phyloP scores from a whole-genome alignment of 2,329 filamentous ascomycete genomes.

The Fusarium sororula region DNA sequence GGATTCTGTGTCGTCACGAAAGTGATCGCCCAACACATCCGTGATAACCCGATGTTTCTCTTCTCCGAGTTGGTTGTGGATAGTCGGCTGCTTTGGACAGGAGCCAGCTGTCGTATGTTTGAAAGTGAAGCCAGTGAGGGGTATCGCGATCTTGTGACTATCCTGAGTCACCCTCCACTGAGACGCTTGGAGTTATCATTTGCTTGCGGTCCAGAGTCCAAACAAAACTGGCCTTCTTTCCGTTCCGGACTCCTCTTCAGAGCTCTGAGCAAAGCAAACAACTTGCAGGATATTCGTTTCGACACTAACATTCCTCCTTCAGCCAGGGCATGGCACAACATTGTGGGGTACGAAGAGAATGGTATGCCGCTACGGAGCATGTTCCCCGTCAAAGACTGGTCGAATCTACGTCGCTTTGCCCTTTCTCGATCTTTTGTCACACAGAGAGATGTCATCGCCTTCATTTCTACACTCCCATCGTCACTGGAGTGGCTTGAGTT shows the following conservation, averaged over 20 bases:
- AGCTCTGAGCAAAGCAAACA: slow-evolving; percentile 10
- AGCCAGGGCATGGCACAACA: fast-evolving
- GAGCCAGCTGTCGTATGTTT: slow-evolving; percentile 36
- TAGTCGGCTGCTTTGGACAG: slow-evolving; percentile 40
- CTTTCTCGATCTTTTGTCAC: slow-evolving; percentile 44
- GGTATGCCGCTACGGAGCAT: slow-evolving; percentile 40
- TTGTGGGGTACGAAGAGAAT: background rate
- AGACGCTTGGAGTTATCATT: slow-evolving; percentile 13
- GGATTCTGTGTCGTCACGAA: slow-evolving; percentile 44
- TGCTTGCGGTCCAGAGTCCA: fast-evolving
- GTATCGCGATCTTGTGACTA: background rate
- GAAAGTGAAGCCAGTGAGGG: background rate
- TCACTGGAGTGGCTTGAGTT: slow-evolving; percentile 47
- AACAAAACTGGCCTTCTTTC: background rate
- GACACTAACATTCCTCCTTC: background rate
- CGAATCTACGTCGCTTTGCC: slow-evolving; percentile 43
- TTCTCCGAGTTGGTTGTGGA: slow-evolving; percentile 50
- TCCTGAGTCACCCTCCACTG: background rate
- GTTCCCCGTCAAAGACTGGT: slow-evolving; percentile 44
- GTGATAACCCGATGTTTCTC: background rate
- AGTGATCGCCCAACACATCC: slow-evolving; percentile 37
- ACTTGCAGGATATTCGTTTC: slow-evolving; percentile 39
- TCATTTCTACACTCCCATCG: slow-evolving; percentile 42
- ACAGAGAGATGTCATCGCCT: slow-evolving; percentile 41
- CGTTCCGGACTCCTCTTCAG: background rate